These are phyloP conservation scores for Ceratorhiza oryzae-sativae DNA, from an alignment of 1,284 basidiomycete species.

Conservation along the genomic window DNA sequence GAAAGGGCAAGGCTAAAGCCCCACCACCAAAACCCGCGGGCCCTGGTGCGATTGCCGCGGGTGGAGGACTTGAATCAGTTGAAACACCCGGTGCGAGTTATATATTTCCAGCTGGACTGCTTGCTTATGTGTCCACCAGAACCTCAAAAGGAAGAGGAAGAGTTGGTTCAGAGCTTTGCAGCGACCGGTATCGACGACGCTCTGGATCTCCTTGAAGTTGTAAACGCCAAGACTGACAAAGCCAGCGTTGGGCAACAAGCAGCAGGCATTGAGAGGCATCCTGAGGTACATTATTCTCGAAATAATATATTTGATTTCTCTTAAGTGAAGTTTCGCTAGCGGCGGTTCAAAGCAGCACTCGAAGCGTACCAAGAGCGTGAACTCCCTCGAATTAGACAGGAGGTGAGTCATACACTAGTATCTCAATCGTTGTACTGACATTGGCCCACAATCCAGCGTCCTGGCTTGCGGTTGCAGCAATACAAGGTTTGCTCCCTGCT, in stretches of 20 bases:
- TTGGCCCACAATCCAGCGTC: slow-evolving; percentile 61
- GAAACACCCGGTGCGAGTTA: slow-evolving; percentile 7
- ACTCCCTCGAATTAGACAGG: slow-evolving; percentile 76
- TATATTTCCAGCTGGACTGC: background rate
- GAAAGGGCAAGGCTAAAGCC: slow-evolving; percentile 59
- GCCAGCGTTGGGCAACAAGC: slow-evolving; percentile 85
- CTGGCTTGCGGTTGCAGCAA: slow-evolving; percentile 83
- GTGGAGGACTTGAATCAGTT: slow-evolving; percentile 54
- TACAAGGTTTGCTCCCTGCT: slow-evolving; percentile 65
- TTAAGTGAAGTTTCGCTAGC: slow-evolving; percentile 37
- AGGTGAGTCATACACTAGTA: slow-evolving; percentile 57
- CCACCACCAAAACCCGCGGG: slow-evolving; percentile 65
- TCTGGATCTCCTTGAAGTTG: slow-evolving; percentile 86
- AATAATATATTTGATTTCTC: slow-evolving; percentile 36
- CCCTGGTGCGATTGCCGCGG: slow-evolving; percentile 78
- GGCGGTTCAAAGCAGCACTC: slow-evolving; percentile 71
- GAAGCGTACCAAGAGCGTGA: slow-evolving; percentile 92
- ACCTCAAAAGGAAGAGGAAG: slow-evolving; percentile 44
- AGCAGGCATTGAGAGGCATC: slow-evolving; percentile 88
- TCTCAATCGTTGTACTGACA: slow-evolving; percentile 31
- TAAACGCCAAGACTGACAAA: slow-evolving; percentile 92
- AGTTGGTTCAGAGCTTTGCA: slow-evolving; percentile 69
- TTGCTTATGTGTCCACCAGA: slow-evolving; percentile 44
- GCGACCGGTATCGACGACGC: slow-evolving; percentile 94
- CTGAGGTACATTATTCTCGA: slow-evolving; percentile 70